Evolutionary conservation across 306 rosid species (phyloP).

Genomic region (Glycine latifolia): DNA sequence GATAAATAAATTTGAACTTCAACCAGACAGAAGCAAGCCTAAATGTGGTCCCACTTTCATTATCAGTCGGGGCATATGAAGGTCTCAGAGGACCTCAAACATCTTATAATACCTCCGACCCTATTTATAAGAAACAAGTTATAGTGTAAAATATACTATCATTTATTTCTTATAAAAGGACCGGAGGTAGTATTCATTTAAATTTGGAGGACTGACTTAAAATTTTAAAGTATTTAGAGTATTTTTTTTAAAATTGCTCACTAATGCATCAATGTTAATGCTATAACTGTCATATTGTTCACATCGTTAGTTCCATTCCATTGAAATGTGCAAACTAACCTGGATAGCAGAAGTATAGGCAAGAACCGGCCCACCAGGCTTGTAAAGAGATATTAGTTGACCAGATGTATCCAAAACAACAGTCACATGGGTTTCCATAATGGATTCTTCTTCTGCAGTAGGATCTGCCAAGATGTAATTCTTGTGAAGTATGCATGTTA

Average conservation of each 20-base stretch:
- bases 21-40: background rate
- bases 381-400: conserved; percentile 81
- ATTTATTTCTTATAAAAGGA: too few relatives aligned
- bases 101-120: background rate
- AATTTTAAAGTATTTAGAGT: background rate
- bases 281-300: too few relatives aligned
- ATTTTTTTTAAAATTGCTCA: background rate
- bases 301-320: conserved; percentile 22
- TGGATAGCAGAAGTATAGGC: conserved; percentile 79
- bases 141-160: too few relatives aligned
- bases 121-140: too few relatives aligned
- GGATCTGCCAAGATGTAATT: conserved; percentile 87
- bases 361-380: conserved; percentile 85
- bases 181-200: background rate
- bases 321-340: conserved; percentile 56
- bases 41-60: background rate
- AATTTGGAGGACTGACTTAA: background rate
- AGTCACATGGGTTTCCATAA: conserved; percentile 82
- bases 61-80: background rate
- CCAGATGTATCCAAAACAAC: conserved; percentile 82
- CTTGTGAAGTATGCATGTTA: conserved; percentile 87
- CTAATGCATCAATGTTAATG: background rate
- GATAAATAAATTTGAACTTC: background rate
- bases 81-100: background rate
- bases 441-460: conserved; percentile 88